Evolutionary conservation across 805 yeast species (phyloP).

Genomic region (Candida piceae): DNA sequence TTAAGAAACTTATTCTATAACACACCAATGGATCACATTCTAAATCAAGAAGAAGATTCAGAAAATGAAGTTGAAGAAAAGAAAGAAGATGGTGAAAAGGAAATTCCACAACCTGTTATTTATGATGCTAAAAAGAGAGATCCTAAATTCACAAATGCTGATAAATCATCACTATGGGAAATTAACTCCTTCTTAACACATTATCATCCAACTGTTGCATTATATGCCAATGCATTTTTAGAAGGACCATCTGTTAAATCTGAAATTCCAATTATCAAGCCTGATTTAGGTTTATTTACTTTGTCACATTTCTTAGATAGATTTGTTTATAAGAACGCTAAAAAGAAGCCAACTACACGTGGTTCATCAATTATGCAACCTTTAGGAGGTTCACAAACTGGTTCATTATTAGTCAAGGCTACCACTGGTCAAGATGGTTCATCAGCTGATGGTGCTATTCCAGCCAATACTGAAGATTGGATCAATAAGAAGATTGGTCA

Average conservation of each 20-base stretch:
- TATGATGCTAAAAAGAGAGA: constrained; percentile 91
- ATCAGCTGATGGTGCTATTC: constrained; percentile 53
- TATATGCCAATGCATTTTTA: constrained; percentile 67
- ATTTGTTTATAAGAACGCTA: constrained; percentile 91
- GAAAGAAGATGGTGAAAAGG: constrained; percentile 19
- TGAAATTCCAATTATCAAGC: constrained; percentile 45
- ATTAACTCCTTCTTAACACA: constrained; percentile 65
- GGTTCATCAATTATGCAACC: constrained; percentile 98
- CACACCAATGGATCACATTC: constrained; percentile 46
- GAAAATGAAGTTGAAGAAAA: constrained; percentile 30
- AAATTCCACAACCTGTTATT: constrained; percentile 9
- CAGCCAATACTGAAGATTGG: constrained; percentile 89
- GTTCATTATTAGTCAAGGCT: constrained; percentile 62
- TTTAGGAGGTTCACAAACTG: constrained; percentile 77
- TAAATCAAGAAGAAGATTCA: constrained; percentile 40
- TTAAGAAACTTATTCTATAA: constrained; percentile 57
- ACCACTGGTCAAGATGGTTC: constrained; percentile 30
- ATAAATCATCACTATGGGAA: constrained; percentile 83
- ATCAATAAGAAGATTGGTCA: constrained; percentile 53
- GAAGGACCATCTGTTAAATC: constrained; percentile 36
- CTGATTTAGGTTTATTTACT: constrained; percentile 86
- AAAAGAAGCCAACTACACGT: constrained; percentile 64
- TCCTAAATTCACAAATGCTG: constrained; percentile 88
- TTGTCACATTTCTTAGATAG: constrained; percentile 89
- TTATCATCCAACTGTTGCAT: constrained; percentile 87